Conservation (phyloP, 768 basidiomycete species). For the Arthromyces matolae region DNA sequence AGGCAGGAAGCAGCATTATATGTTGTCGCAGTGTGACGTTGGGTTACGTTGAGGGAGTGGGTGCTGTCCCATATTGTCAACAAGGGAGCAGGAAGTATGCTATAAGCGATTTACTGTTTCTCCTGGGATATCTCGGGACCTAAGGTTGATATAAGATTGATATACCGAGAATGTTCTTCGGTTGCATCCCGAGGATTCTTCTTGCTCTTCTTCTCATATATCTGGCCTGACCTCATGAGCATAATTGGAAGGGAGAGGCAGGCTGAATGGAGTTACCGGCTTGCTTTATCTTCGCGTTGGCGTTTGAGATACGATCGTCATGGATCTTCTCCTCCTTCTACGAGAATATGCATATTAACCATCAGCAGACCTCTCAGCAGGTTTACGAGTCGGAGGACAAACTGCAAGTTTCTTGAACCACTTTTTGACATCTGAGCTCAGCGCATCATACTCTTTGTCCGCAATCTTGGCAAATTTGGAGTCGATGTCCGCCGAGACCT, state of each 20-base stretch:
- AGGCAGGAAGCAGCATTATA: constrained; percentile 62
- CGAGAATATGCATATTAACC: neutral
- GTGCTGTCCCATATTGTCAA: constrained; percentile 41
- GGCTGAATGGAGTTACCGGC: constrained; percentile 44
- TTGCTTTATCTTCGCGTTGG: constrained; percentile 74
- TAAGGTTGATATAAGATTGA: constrained; percentile 64
- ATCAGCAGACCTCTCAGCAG: neutral
- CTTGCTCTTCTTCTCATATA: constrained; percentile 79
- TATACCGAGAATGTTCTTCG: constrained; percentile 77
- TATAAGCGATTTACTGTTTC: constrained; percentile 57
- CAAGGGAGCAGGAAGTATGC: neutral
- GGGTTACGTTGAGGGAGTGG: constrained; percentile 58
- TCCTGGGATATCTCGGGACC: constrained; percentile 79
- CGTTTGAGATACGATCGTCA: constrained; percentile 62
- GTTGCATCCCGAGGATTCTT: constrained; percentile 60
- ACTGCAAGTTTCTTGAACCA: constrained; percentile 86
- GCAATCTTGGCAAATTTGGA: constrained; percentile 69
- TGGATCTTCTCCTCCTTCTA: constrained; percentile 82
- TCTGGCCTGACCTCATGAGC: constrained; percentile 44
- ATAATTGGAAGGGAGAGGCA: neutral
- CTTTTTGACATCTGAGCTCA: constrained; percentile 71
- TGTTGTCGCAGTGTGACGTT: constrained; percentile 55
- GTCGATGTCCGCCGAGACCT: constrained; percentile 67
- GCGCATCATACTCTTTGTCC: constrained; percentile 66
- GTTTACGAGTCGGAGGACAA: constrained; percentile 24